phyloP scores from a whole-genome alignment of 805 yeast genomes.

The Teunomyces panamensis region DNA sequence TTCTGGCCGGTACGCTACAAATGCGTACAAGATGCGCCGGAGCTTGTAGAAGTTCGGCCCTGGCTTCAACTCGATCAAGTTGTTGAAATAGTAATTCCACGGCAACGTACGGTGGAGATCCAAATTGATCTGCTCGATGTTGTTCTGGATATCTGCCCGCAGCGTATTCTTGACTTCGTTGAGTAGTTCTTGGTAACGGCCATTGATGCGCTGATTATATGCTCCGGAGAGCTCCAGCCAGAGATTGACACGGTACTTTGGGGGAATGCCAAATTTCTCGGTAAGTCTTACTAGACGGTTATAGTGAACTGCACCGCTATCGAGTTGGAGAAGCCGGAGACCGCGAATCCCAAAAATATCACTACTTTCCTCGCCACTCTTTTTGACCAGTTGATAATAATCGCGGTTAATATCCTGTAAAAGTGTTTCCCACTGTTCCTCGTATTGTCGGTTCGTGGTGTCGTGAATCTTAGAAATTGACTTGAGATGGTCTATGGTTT shows the following conservation, averaged over 20 bases:
- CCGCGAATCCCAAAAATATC: constrained; percentile 40
- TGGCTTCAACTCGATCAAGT: constrained; percentile 35
- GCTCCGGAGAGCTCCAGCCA: constrained; percentile 60
- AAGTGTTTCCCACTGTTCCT: constrained; percentile 46
- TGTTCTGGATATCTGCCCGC: constrained; percentile 10
- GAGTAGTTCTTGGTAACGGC: constrained; percentile 41
- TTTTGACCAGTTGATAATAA: constrained; percentile 14
- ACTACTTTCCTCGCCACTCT: constrained; percentile 6
- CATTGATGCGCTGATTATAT: constrained; percentile 40
- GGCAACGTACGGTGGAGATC: constrained; percentile 58
- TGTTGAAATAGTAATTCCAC: constrained; percentile 47
- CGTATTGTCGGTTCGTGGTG: constrained; percentile 34
- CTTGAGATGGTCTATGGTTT: constrained; percentile 27
- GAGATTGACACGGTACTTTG: constrained; percentile 42
- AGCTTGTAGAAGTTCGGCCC: constrained; percentile 54
- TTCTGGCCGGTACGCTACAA: constrained; percentile 42
- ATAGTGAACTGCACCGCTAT: constrained; percentile 9
- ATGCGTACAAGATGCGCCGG: constrained; percentile 48
- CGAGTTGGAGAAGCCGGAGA: constrained; percentile 23
- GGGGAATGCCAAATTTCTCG: constrained; percentile 44
- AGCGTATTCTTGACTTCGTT: constrained; percentile 8
- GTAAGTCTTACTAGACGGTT: constrained; percentile 27
- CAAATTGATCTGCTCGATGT: constrained; percentile 48
- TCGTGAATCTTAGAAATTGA: constrained; percentile 46
- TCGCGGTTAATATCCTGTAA: constrained; percentile 29